Evolutionary conservation across 495 filamentous ascomycete genomes (phyloP), one percentile per base, ranked within the genome.

Genomic region (Podospora conica): DNA sequence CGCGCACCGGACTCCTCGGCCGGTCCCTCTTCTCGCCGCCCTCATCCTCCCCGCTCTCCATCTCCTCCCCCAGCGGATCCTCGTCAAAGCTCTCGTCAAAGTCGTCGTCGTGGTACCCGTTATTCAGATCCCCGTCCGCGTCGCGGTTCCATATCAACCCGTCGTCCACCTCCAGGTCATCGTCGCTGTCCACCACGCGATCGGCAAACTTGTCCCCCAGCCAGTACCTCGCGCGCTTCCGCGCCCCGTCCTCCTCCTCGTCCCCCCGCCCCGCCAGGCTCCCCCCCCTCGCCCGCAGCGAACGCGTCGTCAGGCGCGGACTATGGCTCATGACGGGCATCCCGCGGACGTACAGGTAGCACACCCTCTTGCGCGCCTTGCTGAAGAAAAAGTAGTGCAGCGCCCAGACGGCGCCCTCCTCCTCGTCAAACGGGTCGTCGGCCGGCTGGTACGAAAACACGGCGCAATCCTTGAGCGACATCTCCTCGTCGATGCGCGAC

Each of bases 321-420:
- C 84, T 83, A 68, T 92, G 90, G 72, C 93, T 86, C 55, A 94
- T 89, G 65, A 96, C 83, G 9, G 91, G 92, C 40, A 97, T 83
- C 10, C 91, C 93, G 60, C 92, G 86, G 31, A 97, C 82, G 72
- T 97, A 95, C 31, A 98, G 78, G 75, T 98, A 98, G 70, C 91
- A 94, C 22, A 98, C 93, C n/a, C 95, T 85, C 80, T 98, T 98
- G 70, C 86, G 84, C 22, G 85, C 79, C 69, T 93, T 96, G 81
- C 95, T 96, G 84, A 97, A 98, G 77, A 98, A 96, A 81, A 98
- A 96, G 76, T 96, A 96, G 75, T 97, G 91, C 64, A 92, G 80
- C 67, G 91, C 93, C 96, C 96, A 98, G 53, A 98, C 91, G 5
- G 93, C 89, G 59, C 90, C 88, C 70, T 96, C 91, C 66, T 97